phyloP scores from a whole-genome alignment of 768 basidiomycete genomes.

The Termitomyces heimii region DNA sequence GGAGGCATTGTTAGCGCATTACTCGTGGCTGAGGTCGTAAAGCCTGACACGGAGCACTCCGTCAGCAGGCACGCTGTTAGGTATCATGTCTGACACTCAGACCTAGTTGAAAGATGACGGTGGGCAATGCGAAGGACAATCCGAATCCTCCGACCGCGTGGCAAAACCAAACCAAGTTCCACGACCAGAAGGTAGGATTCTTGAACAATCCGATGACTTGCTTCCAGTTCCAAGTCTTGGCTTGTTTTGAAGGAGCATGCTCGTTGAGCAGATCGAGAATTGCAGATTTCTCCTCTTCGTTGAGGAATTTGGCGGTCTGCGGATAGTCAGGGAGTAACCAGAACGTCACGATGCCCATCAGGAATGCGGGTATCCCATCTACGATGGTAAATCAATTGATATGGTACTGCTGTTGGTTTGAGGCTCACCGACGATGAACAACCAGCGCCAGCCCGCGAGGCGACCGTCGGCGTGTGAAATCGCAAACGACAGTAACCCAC shows the following conservation, averaged over 20 bases:
- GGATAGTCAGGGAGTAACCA: conserved; percentile 10
- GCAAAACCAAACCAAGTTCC: conserved; percentile 6
- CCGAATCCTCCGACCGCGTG: conserved; percentile 12
- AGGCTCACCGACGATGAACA: conserved; percentile 8
- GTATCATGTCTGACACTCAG: not conserved
- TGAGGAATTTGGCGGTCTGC: conserved; percentile 9
- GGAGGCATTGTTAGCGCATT: conserved; percentile 12
- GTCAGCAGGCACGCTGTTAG: not conserved
- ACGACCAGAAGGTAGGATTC: conserved; percentile 8
- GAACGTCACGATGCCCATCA: conserved; percentile 9
- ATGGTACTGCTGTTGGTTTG: not conserved
- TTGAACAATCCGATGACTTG: conserved; percentile 7
- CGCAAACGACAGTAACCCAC: conserved; percentile 9
- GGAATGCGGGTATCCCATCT: conserved; percentile 10
- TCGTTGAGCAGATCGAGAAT: conserved; percentile 1
- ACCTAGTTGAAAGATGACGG: conserved; percentile 10
- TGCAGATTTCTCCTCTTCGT: conserved; percentile 4
- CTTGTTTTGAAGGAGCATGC: conserved; percentile 7
- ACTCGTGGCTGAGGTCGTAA: conserved; percentile 9
- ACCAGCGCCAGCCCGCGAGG: conserved; percentile 13
- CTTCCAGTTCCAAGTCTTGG: conserved; percentile 9
- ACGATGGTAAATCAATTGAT: not conserved
- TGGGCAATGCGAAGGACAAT: conserved; percentile 8
- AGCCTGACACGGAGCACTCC: not conserved
- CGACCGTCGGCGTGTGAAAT: conserved; percentile 10